Evolutionary conservation across 108 stramenopile genomes (phyloP).

Genomic region (Stephanodiscus minutulus): DNA sequence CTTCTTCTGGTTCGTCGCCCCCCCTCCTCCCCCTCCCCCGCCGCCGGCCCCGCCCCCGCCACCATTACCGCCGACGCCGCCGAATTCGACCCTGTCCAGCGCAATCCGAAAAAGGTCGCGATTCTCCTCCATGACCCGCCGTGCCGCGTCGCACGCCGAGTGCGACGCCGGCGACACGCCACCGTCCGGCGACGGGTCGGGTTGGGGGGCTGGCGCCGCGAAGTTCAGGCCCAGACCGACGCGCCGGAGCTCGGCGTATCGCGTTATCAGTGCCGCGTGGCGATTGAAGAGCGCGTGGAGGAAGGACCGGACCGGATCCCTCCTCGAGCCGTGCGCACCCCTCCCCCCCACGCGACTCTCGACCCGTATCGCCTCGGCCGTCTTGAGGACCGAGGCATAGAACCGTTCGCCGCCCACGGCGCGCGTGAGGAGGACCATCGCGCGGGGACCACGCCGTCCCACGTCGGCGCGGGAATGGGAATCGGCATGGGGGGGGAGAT

Average conservation of each 20-base stretch:
- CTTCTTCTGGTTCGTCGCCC: neutral
- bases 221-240: conserved; percentile 41
- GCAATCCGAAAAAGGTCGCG: conserved; percentile 35
- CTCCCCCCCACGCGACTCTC: conserved; percentile 26
- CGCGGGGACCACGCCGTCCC: conserved; percentile 79
- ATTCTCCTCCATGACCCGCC: conserved; percentile 40
- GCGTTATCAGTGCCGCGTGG: conserved; percentile 30
- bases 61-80: conserved; percentile 24
- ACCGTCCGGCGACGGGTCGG: neutral
- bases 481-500: conserved; percentile 59
- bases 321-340: conserved; percentile 19
- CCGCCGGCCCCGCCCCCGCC: neutral
- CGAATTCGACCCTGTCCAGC: conserved; percentile 42
- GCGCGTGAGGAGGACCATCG: conserved; percentile 77
- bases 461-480: conserved; percentile 69
- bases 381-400: conserved; percentile 76
- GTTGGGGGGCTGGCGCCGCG: neutral
- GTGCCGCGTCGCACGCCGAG: conserved; percentile 34
- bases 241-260: conserved; percentile 34
- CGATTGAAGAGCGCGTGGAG: conserved; percentile 32
- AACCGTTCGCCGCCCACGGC: conserved; percentile 72
- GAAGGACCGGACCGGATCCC: conserved; percentile 38
- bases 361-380: conserved; percentile 30
- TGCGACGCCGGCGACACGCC: conserved; percentile 1
- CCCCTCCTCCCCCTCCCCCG: neutral